Evolutionary conservation across 2,329 filamentous ascomycete genomes (phyloP), one percentile per base, ranked within the genome.

Genomic region (Sporothrix mexicana): DNA sequence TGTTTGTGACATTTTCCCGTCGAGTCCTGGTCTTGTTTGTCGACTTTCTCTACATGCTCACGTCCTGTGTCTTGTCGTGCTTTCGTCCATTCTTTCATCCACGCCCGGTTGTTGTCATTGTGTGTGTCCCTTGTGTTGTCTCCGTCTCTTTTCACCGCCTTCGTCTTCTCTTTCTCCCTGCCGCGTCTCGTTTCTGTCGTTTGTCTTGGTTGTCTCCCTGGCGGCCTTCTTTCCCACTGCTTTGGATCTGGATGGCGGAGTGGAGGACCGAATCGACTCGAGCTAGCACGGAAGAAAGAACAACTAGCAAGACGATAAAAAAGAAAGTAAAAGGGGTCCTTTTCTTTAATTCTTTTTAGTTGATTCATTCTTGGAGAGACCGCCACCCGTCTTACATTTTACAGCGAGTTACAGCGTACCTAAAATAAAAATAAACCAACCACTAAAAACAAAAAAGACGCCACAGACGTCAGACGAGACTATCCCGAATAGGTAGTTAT

Each of bases 401-500:
- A 36, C 7, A 36, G 30, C 7, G 30, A 6, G 30, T 7, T 36
- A 36, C 30, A 36, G 30, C 30, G 30, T 6, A 36, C 30, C 30
- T 23, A 8, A 12, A 20, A 55, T 23, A 20, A 55, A 20, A 10
- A 23, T 20, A 3, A 13, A 10, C 23, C 10, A 1, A 55, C 51
- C 51, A 36, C 30, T 49, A 17, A 30, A 61, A 47, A 36, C 5
- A 8, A 30, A 61, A 61, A 66, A n/a, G n/a, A 25, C n/a, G 36
- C 25, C 17, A 36, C 30, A 36, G 30, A 36, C 23, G 59, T 53
- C 13, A 36, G 25, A 41, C 20, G 17, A 55, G 55, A 55, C 72
- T 73, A 74, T 71, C 74, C 68, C 5, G 51, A 69, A 53, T 25
- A 51, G 67, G 70, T 51, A 70, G 72, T 59, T 72, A 71, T 73